Conservation (phyloP, 345 rosid genomes). For the Mercurialis annua region DNA sequence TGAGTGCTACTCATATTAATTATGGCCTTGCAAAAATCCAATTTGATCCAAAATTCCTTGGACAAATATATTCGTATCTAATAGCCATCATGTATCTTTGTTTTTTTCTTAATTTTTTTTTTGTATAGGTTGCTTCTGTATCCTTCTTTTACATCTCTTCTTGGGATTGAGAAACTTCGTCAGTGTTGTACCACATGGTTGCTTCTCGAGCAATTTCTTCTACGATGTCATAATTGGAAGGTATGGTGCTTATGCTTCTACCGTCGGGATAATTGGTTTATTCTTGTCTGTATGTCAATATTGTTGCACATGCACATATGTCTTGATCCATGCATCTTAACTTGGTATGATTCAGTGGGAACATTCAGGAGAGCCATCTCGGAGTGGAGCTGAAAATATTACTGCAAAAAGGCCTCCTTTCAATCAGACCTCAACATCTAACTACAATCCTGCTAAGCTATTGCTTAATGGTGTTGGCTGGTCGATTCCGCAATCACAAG, state of each 20-base stretch:
- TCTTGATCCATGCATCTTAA: conserved; percentile 28
- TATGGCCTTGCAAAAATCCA: conserved; percentile 15
- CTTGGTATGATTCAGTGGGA: conserved; percentile 77
- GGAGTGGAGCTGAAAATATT: conserved; percentile 46
- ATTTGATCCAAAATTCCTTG: conserved; percentile 7
- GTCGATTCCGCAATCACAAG: conserved; percentile 75
- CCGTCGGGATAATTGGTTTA: conserved; percentile 10
- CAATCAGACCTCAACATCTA: conserved; percentile 46
- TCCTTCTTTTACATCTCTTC: conserved; percentile 83
- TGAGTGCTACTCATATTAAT: conserved; percentile 44
- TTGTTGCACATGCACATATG: conserved; percentile 8
- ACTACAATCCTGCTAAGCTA: conserved; percentile 67
- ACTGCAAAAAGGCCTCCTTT: conserved; percentile 39
- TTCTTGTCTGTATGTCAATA: conserved; percentile 13
- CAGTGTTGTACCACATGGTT: conserved; percentile 93
- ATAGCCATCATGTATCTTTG: conserved; percentile 19
- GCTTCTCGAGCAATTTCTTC: conserved; percentile 89
- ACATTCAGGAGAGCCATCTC: conserved; percentile 66
- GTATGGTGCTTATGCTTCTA: conserved; percentile 33
- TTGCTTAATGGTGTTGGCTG: conserved; percentile 81
- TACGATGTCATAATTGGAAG: conserved; percentile 87
- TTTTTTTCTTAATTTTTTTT: neutral
- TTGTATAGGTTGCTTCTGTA: conserved; percentile 71
- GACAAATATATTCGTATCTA: neutral
- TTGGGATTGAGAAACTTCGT: conserved; percentile 93